Percentiles rank a stretch among this genome's conserved stretches.
These are phyloP conservation scores for Botrytis elliptica DNA, from an alignment of 2,329 filamentous ascomycete genomes.

Conservation along the genomic window DNA sequence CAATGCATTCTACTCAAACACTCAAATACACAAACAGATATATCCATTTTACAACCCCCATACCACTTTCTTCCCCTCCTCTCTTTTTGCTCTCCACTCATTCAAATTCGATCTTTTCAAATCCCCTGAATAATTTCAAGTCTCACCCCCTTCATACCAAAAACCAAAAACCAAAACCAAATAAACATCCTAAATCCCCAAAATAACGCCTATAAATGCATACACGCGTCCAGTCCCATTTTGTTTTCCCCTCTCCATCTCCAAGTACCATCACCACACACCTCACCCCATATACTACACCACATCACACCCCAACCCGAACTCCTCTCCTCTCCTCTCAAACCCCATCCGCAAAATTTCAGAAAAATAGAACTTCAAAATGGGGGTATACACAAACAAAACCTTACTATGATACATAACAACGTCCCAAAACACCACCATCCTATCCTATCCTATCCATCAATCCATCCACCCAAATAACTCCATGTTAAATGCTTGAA, in stretches of 20 bases:
- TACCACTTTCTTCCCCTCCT: neutral
- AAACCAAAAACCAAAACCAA: neutral
- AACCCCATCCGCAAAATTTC: neutral
- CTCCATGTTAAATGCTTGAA: neutral
- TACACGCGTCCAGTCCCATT: neutral
- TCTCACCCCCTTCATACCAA: no score
- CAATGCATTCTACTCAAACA: neutral
- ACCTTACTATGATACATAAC: neutral
- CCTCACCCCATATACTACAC: neutral
- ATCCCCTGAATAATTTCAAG: neutral
- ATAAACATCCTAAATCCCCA: neutral
- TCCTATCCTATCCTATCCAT: neutral
- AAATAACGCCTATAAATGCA: neutral
- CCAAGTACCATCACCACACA: neutral
- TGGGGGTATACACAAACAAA: slow-evolving; percentile 14
- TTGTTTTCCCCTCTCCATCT: neutral
- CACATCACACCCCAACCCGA: neutral
- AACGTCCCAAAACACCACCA: neutral
- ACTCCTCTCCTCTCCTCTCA: neutral
- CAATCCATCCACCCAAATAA: neutral
- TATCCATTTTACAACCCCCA: neutral
- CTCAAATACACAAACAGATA: neutral
- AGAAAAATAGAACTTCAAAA: neutral
- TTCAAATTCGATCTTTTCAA: neutral
- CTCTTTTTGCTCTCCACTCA: neutral